Evolutionary conservation across 495 filamentous ascomycete species (phyloP).

Genomic region (Pyronema omphalodes): DNA sequence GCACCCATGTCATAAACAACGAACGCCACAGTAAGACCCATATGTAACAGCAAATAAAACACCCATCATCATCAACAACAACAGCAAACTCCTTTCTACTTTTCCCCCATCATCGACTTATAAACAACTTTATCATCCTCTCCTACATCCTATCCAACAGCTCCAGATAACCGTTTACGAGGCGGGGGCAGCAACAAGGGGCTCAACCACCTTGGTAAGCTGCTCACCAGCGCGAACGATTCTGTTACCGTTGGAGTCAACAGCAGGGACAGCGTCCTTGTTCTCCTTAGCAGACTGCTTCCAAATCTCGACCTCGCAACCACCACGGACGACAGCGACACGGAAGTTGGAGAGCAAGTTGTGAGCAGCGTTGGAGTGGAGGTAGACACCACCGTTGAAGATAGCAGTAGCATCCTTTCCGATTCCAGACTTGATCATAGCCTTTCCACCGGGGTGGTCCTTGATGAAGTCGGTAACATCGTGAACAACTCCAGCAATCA

Average conservation of each 20-base stretch:
- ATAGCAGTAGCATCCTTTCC: constrained; percentile 97
- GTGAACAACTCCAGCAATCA: constrained; percentile 88
- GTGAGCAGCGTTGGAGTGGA: constrained; percentile 94
- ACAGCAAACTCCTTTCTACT: too few species aligned
- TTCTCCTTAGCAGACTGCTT: constrained; percentile 84
- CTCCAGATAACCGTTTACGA: not conserved
- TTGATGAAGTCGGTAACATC: constrained; percentile 90
- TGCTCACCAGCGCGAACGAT: constrained; percentile 85
- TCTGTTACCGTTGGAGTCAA: constrained; percentile 61
- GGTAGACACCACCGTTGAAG: constrained; percentile 98
- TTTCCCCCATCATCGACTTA: too few species aligned
- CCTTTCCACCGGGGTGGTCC: constrained; percentile 91
- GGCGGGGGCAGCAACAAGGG: constrained; percentile 52
- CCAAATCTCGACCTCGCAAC: constrained; percentile 98
- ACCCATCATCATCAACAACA: too few species aligned
- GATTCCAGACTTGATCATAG: constrained; percentile 77
- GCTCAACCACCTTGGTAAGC: constrained; percentile 63
- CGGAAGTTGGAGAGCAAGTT: constrained; percentile 94
- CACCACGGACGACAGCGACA: constrained; percentile 88
- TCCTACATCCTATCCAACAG: not conserved
- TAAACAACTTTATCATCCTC: not conserved
- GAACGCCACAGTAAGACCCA: too few species aligned
- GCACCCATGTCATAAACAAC: too few species aligned
- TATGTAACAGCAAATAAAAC: too few species aligned
- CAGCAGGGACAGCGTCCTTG: constrained; percentile 62